phyloP scores from a whole-genome alignment of 805 yeast species.

The Candida fluviatilis region DNA sequence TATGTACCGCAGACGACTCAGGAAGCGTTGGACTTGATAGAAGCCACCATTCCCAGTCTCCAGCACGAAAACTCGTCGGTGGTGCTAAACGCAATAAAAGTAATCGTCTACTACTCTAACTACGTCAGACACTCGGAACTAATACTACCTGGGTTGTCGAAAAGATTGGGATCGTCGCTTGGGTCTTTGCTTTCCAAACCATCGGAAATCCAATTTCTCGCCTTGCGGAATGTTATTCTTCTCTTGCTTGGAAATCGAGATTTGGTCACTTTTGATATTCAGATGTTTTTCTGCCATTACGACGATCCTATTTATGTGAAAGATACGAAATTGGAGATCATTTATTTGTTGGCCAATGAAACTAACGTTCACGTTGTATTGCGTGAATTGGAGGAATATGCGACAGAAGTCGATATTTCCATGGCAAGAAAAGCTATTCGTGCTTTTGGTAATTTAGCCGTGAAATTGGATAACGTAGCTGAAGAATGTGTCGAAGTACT shows the following conservation, averaged over 20 bases:
- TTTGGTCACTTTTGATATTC: constrained; percentile 62
- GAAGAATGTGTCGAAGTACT: constrained; percentile 61
- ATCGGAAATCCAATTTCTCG: constrained; percentile 78
- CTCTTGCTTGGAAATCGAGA: constrained; percentile 63
- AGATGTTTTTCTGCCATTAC: constrained; percentile 74
- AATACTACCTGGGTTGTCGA: constrained; percentile 50
- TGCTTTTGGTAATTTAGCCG: constrained; percentile 86
- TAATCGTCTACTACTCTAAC: constrained; percentile 67
- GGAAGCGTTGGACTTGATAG: constrained; percentile 66
- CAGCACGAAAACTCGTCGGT: constrained; percentile 82
- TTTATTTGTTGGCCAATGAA: constrained; percentile 71
- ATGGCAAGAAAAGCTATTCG: constrained; percentile 86
- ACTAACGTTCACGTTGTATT: constrained; percentile 57
- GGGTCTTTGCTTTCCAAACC: constrained; percentile 69
- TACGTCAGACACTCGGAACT: constrained; percentile 58
- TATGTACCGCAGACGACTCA: constrained; percentile 67
- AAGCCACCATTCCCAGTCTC: constrained; percentile 60
- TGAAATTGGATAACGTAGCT: constrained; percentile 63
- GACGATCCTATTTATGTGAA: constrained; percentile 87
- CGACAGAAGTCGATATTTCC: constrained; percentile 78
- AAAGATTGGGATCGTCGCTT: constrained; percentile 63
- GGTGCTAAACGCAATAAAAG: constrained; percentile 70
- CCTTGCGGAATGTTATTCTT: constrained; percentile 74
- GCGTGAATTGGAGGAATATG: constrained; percentile 78
- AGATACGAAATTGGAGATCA: constrained; percentile 85